Conservation (phyloP, 2,329 filamentous ascomycete species). For the Falciphora oryzae region DNA sequence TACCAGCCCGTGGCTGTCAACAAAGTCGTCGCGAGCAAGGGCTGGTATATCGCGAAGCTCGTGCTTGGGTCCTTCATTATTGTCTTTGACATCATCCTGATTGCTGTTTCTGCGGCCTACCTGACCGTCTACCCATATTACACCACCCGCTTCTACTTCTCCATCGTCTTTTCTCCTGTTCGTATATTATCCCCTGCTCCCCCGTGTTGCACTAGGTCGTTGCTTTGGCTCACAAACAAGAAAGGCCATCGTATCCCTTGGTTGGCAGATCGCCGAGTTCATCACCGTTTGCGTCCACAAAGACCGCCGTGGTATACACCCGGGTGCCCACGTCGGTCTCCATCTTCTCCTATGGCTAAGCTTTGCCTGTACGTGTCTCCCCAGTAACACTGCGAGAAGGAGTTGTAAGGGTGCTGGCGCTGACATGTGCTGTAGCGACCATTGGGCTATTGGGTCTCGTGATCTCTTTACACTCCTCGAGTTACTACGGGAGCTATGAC, state of each 20-base stretch:
- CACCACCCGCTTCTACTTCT: background rate
- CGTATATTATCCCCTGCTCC: background rate
- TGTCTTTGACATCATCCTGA: constrained; percentile 21
- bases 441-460: constrained; percentile 8
- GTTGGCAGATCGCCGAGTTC: constrained; percentile 35
- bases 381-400: constrained; percentile 18
- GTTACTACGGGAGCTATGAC: too few relatives aligned
- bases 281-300: constrained; percentile 29
- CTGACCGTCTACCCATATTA: constrained; percentile 18
- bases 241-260: constrained; percentile 29
- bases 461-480: too few relatives aligned
- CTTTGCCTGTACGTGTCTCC: constrained; percentile 19
- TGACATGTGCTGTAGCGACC: constrained; percentile 15
- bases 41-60: constrained; percentile 26
- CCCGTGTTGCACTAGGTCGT: background rate
- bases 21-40: constrained; percentile 13
- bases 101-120: constrained; percentile 11
- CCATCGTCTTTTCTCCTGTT: constrained; percentile 2
- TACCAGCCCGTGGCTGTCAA: constrained; percentile 1
- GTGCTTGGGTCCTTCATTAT: constrained; percentile 24
- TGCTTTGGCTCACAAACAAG: background rate
- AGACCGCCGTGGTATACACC: constrained; percentile 32
- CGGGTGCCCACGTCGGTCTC: constrained; percentile 36
- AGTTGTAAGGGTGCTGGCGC: constrained; percentile 9
- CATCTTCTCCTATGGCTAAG: constrained; percentile 37